phyloP scores from a whole-genome alignment of 129 eudicot species.

The Scalesia atractyloides region DNA sequence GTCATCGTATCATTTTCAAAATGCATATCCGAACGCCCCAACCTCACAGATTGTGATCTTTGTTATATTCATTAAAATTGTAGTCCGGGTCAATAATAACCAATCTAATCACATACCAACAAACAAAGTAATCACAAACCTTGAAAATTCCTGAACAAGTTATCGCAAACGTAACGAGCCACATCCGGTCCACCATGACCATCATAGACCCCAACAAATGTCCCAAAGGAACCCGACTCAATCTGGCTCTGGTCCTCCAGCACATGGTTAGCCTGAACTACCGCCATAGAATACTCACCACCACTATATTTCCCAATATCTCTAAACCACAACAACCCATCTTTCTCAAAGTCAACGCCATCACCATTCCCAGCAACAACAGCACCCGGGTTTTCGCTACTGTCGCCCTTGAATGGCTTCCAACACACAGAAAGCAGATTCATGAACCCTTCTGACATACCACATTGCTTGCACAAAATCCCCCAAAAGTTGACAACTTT shows the following conservation, averaged over 20 bases:
- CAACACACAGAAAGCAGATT: constrained; percentile 67
- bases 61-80: too few species aligned
- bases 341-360: constrained; percentile 49
- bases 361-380: constrained; percentile 29
- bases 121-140: constrained; percentile 38
- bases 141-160: constrained; percentile 53
- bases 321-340: constrained; percentile 57
- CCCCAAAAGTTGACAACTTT: constrained; percentile 31
- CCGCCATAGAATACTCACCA: constrained; percentile 72
- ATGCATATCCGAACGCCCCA: neutral
- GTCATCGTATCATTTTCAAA: neutral
- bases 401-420: constrained; percentile 57
- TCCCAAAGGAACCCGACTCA: constrained; percentile 64
- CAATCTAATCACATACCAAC: neutral
- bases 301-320: constrained; percentile 49
- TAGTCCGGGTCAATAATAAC: neutral
- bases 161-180: constrained; percentile 62
- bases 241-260: constrained; percentile 80
- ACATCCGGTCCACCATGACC: constrained; percentile 76
- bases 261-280: constrained; percentile 63
- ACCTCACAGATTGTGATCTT: neutral
- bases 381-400: constrained; percentile 28
- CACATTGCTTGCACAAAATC: constrained; percentile 57
- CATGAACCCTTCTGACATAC: constrained; percentile 65
- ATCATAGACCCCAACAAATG: constrained; percentile 76